Evolutionary conservation across 352 stramenopile genomes (phyloP).

Genomic region (Phytopythium aichiense): DNA sequence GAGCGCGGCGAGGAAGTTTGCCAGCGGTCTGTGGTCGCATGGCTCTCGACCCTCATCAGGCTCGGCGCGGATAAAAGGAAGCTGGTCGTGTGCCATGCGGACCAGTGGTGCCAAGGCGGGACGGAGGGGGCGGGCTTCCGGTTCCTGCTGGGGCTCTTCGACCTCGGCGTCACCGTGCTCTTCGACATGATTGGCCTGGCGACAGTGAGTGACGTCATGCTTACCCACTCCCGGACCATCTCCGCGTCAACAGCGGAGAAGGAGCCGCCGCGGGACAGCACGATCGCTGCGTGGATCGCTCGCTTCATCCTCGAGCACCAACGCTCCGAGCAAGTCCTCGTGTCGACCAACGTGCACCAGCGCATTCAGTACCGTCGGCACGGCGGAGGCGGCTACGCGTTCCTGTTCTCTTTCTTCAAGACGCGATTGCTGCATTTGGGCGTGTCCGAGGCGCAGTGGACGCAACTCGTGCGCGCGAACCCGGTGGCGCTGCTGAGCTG

Average conservation of each 20-base stretch:
- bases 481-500: constrained; percentile 48
- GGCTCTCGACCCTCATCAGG: constrained; percentile 29
- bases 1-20: background rate
- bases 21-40: constrained; percentile 22
- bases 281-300: constrained; percentile 34
- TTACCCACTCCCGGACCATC: constrained; percentile 26
- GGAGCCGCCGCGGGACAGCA: constrained; percentile 37
- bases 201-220: constrained; percentile 45
- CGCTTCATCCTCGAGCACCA: constrained; percentile 22
- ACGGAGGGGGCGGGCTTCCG: constrained; percentile 2
- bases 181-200: constrained; percentile 69
- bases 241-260: background rate
- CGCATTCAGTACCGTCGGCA: constrained; percentile 68
- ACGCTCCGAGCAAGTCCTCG: constrained; percentile 30
- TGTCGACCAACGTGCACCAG: constrained; percentile 66
- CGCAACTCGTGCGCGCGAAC: constrained; percentile 38
- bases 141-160: constrained; percentile 42
- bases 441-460: constrained; percentile 35
- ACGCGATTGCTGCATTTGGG: constrained; percentile 24
- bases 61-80: constrained; percentile 36
- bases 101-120: constrained; percentile 48
- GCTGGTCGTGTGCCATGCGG: constrained; percentile 64
- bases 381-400: constrained; percentile 63
- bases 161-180: constrained; percentile 37
- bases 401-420: constrained; percentile 52